Evolutionary conservation across 176 grass and related monocot genomes (phyloP).

Genomic region (maize (Zea mays)): Zm-B73-REFERENCE-NAM-5.0 NC_050101.1:9366001-9366500

Average conservation of each 20-base stretch:
- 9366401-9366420: slow-evolving; percentile 97
- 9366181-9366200: neutral
- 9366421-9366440: too few species aligned
- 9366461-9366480: too few species aligned
- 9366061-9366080: slow-evolving; percentile 81
- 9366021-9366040: slow-evolving; percentile 53
- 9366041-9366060: slow-evolving; percentile 94
- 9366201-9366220: slow-evolving; percentile 49
- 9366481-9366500: too few species aligned
- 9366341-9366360: slow-evolving; percentile 84
- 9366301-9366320: slow-evolving; percentile 85
- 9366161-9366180: too few species aligned
- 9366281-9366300: slow-evolving; percentile 99
- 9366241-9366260: slow-evolving; percentile 87
- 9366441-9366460: too few species aligned
- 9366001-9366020: slow-evolving; percentile 56
- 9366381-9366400: slow-evolving; percentile 79
- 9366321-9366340: slow-evolving; percentile 81
- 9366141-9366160: neutral
- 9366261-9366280: slow-evolving; percentile 85
- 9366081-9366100: slow-evolving; percentile 39
- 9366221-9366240: slow-evolving; percentile 92
- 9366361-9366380: slow-evolving; percentile 87
- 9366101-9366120: neutral
- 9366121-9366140: neutral